Evolutionary conservation across 1,139 yeast genomes (phyloP), one percentile per base, ranked within the genome.

Genomic region (Hyphopichia burtonii): DNA sequence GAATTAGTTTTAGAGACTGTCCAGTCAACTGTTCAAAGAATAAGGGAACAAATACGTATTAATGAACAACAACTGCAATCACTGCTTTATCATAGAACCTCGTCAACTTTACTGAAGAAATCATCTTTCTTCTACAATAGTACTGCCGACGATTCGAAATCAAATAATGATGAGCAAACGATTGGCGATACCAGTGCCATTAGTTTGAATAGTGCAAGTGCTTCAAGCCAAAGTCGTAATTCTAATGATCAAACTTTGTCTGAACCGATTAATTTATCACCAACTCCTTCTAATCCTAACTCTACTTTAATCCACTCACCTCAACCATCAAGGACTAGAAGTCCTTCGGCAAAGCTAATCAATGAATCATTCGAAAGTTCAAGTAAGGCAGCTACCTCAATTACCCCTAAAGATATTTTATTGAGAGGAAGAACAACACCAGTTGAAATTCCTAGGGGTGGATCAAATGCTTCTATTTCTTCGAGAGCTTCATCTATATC

Each of bases 1-100:
- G 72, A 64, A 16, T 69, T 83, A 55, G 95, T 91, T 2, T 65
- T 87, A 32, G 65, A 71, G 35, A 74, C 87, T 0, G 88, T 93
- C 3, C 71, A 77, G 18, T 81, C 80, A 34, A 84, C 96, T 0
- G 77, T 88, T 11, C 63, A 65, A 20, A 76, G 64, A 55, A 80
- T 77, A 9, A 66, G 68, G 39, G 78, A 72, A 31, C 77, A 71
- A 48, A 65, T 72, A 0, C 53, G 53, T 41, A 47, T 51, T 12
- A 54, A 57, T 23, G 66, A 61, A 17, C 35, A 40, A 17, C 31
- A 23, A 16, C 28, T 20, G 16, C 33, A 18, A 6, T 11, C n/a
- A 3, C 28, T 25, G 28, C n/a, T 25, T 7, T 31, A 25, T 28
- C 33, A 36, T 18, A 6, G 35, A 10, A 27, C 30, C 10, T 38